Evolutionary conservation across 306 rosid species (phyloP).

Genomic region (Adenanthera pavonina): DNA sequence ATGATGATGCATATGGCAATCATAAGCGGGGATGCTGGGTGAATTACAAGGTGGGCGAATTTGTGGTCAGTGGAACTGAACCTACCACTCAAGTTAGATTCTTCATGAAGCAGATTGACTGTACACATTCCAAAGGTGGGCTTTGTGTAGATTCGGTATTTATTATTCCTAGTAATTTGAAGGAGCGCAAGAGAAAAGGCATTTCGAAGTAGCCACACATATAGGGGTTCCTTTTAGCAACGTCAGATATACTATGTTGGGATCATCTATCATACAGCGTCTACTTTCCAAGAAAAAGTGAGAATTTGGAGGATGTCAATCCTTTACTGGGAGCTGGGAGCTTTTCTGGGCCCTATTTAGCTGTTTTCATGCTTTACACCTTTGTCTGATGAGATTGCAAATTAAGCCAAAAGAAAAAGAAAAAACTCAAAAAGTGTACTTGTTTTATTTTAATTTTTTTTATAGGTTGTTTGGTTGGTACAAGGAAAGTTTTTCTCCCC

Average conservation of each 20-base stretch:
- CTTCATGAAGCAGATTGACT: slow-evolving; percentile 98
- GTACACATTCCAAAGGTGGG: slow-evolving; percentile 96
- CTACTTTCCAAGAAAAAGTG: slow-evolving; percentile 36
- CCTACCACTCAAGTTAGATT: slow-evolving; percentile 75
- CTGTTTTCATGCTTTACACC: slow-evolving; percentile 40
- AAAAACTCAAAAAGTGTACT: neutral
- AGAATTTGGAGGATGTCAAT: slow-evolving; percentile 43
- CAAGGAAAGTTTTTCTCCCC: no score
- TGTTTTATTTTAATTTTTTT: neutral
- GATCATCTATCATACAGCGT: slow-evolving; percentile 50
- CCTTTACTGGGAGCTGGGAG: slow-evolving; percentile 3
- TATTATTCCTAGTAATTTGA: slow-evolving; percentile 75
- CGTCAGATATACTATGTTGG: slow-evolving; percentile 38
- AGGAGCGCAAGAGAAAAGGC: slow-evolving; percentile 58
- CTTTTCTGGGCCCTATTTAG: slow-evolving; percentile 13
- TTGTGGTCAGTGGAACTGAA: slow-evolving; percentile 61
- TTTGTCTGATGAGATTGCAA: slow-evolving; percentile 40
- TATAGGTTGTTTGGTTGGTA: neutral
- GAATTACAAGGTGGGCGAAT: slow-evolving; percentile 97
- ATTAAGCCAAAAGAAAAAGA: neutral
- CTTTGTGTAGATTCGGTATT: slow-evolving; percentile 92
- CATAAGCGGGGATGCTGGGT: slow-evolving; percentile 88
- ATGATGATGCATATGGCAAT: slow-evolving; percentile 56
- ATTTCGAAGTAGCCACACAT: slow-evolving; percentile 48
- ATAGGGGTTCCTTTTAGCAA: slow-evolving; percentile 36